Conservation (phyloP, 73 alveolate genomes). For the Tetrahymena borealis region DNA sequence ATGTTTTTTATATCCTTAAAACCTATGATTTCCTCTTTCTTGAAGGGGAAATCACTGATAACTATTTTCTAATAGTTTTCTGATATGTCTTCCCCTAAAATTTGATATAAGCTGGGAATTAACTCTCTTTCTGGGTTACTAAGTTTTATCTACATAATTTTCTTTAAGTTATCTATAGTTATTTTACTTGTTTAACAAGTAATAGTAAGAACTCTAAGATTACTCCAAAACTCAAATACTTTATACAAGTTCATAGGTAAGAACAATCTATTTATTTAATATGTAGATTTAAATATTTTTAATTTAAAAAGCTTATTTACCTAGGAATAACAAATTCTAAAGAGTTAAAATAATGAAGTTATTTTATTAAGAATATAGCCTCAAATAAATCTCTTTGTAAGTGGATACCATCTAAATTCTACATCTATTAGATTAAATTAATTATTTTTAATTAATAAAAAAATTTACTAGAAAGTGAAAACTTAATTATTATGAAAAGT, state of each 20-base stretch:
- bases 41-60: background rate
- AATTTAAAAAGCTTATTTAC: background rate
- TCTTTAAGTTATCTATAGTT: background rate
- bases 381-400: background rate
- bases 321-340: background rate
- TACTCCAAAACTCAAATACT: background rate
- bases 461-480: background rate
- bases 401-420: background rate
- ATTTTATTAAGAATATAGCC: background rate
- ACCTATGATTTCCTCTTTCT: background rate
- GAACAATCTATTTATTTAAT: background rate
- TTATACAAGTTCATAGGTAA: background rate
- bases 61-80: background rate
- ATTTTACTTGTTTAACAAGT: background rate
- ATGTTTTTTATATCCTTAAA: background rate
- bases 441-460: background rate
- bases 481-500: background rate
- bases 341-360: background rate
- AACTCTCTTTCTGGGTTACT: background rate
- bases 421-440: no score
- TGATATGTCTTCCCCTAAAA: background rate
- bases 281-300: background rate
- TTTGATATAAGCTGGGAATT: background rate
- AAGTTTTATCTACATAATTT: background rate
- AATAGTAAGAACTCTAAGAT: background rate